Evolutionary conservation across 805 yeast species (phyloP).

Genomic region (Scheffersomyces coipomensis): DNA sequence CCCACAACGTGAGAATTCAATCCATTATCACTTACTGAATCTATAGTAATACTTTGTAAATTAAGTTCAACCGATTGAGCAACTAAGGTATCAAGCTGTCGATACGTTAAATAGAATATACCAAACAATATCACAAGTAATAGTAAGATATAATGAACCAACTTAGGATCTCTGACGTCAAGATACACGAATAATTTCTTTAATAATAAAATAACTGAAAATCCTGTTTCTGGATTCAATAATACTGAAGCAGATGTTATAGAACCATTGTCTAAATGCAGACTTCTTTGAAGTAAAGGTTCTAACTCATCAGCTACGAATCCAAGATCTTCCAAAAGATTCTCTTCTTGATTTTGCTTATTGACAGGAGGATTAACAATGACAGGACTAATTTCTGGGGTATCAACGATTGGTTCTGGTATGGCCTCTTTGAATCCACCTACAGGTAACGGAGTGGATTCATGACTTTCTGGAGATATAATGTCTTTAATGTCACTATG

Average conservation of each 20-base stretch:
- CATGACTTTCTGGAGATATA: too few relatives aligned
- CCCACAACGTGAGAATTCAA: conserved; percentile 26
- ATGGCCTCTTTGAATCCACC: background rate
- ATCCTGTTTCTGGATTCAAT: background rate
- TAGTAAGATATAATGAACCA: background rate
- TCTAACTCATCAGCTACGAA: background rate
- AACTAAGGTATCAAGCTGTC: conserved; percentile 11
- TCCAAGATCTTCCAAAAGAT: background rate
- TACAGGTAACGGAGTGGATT: background rate
- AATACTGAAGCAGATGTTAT: background rate
- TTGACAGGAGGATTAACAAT: background rate
- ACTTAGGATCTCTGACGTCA: conserved; percentile 6
- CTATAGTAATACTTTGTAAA: conserved; percentile 21
- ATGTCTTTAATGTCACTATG: background rate
- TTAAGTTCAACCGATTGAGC: conserved; percentile 19
- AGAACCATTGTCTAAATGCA: background rate
- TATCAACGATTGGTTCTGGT: background rate
- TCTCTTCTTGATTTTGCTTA: background rate
- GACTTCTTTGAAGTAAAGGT: background rate
- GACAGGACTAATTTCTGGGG: background rate
- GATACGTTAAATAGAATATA: conserved; percentile 11
- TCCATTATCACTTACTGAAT: conserved; percentile 23
- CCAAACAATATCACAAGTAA: conserved; percentile 8
- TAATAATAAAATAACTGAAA: background rate
- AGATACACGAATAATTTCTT: conserved; percentile 1